Evolutionary conservation across 169 alveolate genomes (phyloP).

Genomic region (Plasmodium chabaudi): DNA sequence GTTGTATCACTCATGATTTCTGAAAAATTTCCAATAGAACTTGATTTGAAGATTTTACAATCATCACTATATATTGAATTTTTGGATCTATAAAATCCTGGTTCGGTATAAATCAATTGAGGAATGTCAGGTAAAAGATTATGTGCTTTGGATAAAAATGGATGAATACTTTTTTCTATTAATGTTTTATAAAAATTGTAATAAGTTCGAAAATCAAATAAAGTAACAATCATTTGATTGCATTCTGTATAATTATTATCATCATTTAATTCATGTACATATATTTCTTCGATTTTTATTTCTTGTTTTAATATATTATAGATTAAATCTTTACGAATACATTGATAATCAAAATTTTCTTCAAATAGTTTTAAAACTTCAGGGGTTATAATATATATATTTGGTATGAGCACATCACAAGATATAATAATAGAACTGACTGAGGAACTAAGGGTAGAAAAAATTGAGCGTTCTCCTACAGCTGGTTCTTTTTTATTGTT

Average conservation of each 20-base stretch:
- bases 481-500: background rate
- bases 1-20: slow-evolving; percentile 30
- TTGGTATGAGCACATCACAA: slow-evolving; percentile 44
- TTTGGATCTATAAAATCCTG: slow-evolving; percentile 49
- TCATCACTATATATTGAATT: slow-evolving; percentile 32
- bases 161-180: slow-evolving; percentile 73
- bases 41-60: slow-evolving; percentile 54
- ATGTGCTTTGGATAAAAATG: slow-evolving; percentile 46
- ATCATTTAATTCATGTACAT: slow-evolving; percentile 44
- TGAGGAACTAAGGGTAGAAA: slow-evolving; percentile 4
- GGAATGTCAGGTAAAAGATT: slow-evolving; percentile 64
- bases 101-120: slow-evolving; percentile 26
- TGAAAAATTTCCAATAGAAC: slow-evolving; percentile 24
- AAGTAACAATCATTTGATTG: slow-evolving; percentile 65
- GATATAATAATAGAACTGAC: slow-evolving; percentile 34
- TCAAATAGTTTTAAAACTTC: slow-evolving; percentile 67
- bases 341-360: slow-evolving; percentile 73
- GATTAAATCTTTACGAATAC: slow-evolving; percentile 60
- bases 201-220: slow-evolving; percentile 62
- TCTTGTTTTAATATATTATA: slow-evolving; percentile 70
- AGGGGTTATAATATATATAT: slow-evolving; percentile 71
- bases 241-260: slow-evolving; percentile 70
- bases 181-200: slow-evolving; percentile 60
- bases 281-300: slow-evolving; percentile 73
- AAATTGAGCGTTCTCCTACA: background rate